Percentiles rank a stretch among this genome's conserved stretches.
Evolutionary conservation across 106 monocot genomes (phyloP).

Genomic region (Vanilla planifolia): DNA sequence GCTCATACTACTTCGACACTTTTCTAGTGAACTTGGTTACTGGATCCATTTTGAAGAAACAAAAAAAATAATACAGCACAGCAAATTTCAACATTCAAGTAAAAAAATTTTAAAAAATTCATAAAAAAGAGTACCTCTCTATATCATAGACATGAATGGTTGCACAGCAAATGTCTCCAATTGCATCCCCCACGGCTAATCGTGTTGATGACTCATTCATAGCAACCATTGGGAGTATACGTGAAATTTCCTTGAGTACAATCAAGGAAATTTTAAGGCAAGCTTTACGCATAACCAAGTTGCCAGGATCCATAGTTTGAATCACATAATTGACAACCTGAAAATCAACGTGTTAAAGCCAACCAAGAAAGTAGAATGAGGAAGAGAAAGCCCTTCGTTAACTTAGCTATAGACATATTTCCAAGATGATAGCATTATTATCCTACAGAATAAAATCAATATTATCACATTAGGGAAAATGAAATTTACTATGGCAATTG

Average conservation of each 20-base stretch:
- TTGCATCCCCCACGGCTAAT: constrained; percentile 88
- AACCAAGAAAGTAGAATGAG: background rate
- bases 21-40: no score
- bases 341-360: constrained; percentile 8
- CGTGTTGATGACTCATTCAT: constrained; percentile 65
- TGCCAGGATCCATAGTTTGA: constrained; percentile 91
- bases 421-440: background rate
- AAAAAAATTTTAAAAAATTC: background rate
- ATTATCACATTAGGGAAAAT: background rate
- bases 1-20: background rate
- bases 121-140: constrained; percentile 53
- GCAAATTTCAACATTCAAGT: background rate
- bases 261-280: constrained; percentile 70
- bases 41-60: background rate
- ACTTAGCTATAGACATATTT: background rate
- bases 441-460: background rate
- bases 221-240: constrained; percentile 91
- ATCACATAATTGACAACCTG: constrained; percentile 75
- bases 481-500: no score
- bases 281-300: constrained; percentile 84
- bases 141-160: constrained; percentile 81
- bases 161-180: constrained; percentile 64
- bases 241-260: constrained; percentile 78
- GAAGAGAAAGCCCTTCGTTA: no score
- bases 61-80: background rate